Evolutionary conservation across 2,329 filamentous ascomycete genomes (phyloP).

Genomic region (Penicillium thymicola): DNA sequence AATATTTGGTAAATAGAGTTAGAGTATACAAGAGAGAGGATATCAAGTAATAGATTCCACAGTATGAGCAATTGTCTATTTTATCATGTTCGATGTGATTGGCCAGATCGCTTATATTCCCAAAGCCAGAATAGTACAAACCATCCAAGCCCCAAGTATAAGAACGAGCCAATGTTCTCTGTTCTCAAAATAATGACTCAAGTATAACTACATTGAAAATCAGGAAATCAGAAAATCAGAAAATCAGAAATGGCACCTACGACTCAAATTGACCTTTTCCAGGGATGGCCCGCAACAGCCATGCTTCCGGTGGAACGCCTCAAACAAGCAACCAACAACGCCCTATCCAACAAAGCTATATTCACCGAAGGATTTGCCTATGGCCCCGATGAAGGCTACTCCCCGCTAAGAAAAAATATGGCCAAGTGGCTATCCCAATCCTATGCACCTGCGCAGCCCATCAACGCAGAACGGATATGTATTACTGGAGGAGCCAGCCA

Average conservation of each 20-base stretch:
- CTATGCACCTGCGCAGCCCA: conserved; percentile 47
- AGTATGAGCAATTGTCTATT: neutral
- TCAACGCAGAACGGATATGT: conserved; percentile 60
- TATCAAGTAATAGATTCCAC: neutral
- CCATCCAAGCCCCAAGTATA: neutral
- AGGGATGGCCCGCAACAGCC: conserved; percentile 46
- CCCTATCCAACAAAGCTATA: conserved; percentile 57
- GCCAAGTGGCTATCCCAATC: conserved; percentile 65
- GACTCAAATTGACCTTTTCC: conserved; percentile 38
- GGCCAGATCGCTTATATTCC: conserved; percentile 5
- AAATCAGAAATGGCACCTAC: neutral
- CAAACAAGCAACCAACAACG: conserved; percentile 54
- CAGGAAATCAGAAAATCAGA: too few species aligned
- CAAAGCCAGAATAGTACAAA: neutral
- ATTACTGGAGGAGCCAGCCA: conserved; percentile 82
- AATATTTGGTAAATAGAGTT: neutral
- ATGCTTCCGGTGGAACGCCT: conserved; percentile 65
- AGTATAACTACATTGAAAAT: neutral
- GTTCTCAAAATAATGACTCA: neutral
- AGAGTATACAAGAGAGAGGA: neutral
- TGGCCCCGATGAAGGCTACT: conserved; percentile 70
- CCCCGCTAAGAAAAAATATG: conserved; percentile 62
- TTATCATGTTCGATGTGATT: neutral
- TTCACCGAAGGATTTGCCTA: conserved; percentile 66
- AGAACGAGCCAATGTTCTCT: neutral